Evolutionary conservation across 2,329 filamentous ascomycete species (phyloP).

Genomic region (Aspergillus pseudoterreus): DNA sequence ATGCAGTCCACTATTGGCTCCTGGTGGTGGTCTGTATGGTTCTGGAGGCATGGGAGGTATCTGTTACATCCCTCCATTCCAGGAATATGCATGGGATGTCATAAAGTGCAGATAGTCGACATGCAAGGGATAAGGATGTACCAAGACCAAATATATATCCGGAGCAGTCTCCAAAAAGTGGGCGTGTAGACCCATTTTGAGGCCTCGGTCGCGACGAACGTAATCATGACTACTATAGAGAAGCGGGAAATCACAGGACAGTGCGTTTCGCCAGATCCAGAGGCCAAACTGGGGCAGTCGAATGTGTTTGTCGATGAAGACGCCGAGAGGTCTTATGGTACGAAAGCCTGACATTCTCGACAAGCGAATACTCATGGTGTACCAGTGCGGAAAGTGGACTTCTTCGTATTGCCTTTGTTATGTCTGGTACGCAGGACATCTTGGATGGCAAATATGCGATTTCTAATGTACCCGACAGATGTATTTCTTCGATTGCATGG

Average conservation of each 20-base stretch:
- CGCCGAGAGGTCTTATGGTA: conserved; percentile 33
- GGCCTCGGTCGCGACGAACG: too few species aligned
- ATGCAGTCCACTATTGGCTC: background rate
- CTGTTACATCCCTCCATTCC: background rate
- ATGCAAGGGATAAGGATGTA: background rate
- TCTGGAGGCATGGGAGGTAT: background rate
- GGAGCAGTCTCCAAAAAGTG: too few species aligned
- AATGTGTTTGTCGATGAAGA: conserved; percentile 26
- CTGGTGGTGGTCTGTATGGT: background rate
- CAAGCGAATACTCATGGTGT: background rate
- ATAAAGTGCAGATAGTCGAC: background rate
- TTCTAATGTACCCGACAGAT: conserved; percentile 17
- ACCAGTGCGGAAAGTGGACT: conserved; percentile 36
- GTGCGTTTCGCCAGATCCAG: background rate
- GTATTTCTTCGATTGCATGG: conserved; percentile 38
- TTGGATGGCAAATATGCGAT: conserved; percentile 1
- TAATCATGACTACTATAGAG: background rate
- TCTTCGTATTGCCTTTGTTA: conserved; percentile 42
- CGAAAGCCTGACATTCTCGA: conserved; percentile 2
- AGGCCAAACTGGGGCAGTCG: conserved; percentile 22
- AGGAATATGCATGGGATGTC: background rate
- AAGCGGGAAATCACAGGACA: background rate
- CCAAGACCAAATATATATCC: background rate
- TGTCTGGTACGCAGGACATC: conserved; percentile 28
- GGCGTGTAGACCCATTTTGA: too few species aligned